Base-by-base conservation (phyloP, 192 early-diverging fungal species). In the Radiomyces spectabilis region DNA sequence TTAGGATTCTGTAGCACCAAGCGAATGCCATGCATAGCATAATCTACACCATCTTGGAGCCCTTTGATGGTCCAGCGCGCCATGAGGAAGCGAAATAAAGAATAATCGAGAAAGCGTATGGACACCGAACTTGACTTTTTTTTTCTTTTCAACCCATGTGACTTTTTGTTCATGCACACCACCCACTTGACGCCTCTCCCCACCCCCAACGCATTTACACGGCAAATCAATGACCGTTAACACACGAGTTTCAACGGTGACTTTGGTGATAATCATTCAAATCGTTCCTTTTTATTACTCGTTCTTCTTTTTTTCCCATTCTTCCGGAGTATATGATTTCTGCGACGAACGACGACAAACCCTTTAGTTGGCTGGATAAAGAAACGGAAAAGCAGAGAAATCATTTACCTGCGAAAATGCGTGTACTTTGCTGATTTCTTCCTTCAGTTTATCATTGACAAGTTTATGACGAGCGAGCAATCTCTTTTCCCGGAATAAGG, bases 381-480 rank as follows among this genome's bases (percentile, higher is more conserved):
- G 3, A 31, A 31, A 31, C 18, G 3, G 25, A 9, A 52, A 30
- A 19, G 2, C 16, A 18, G 4, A 37, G 21, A 44, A 30, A 30
- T 30, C 31, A 32, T 18, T 41, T 72, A 88, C 86, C 79, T 92
- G 89, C 31, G 84, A 85, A 60, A 93, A 93, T 22, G 90, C 90
- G 53, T 93, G 90, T 6, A 93, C 80, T 30, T 73, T 59, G n/a
- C 78, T 69, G 46, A 93, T 89, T 65, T 89, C 84, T 8, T 81
- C 79, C 69, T 93, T 89, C 25, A 83, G 61, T 4, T 81, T 75
- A 32, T 89, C 86, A 66, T 93, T 90, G 15, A 93, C 90, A 57
- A 93, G 57, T 27, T 84, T 74, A 57, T 93, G 90, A 63, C 83
- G 75, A 57, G 83, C 78, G 12, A 93, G 68, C 6, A 83, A 59